Evolutionary conservation across 164 flowering plant genomes (phyloP).

Genomic region (Macadamia integrifolia): DNA sequence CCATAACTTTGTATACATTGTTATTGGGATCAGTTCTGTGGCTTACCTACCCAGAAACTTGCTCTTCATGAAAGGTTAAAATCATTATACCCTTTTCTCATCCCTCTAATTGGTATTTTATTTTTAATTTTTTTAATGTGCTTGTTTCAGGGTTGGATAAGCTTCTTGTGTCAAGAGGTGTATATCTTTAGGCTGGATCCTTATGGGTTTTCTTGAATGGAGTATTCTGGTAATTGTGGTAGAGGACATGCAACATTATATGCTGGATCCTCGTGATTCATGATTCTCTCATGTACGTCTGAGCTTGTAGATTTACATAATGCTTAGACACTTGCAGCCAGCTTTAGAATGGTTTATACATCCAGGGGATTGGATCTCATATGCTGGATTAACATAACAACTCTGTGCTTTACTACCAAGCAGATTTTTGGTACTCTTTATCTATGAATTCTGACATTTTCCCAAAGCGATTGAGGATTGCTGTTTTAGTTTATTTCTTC

Average conservation of each 20-base stretch:
- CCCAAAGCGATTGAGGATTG: no score
- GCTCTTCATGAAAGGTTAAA: neutral
- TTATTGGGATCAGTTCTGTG: neutral
- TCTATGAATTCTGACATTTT: no score
- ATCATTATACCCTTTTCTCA: neutral
- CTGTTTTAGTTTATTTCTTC: no score
- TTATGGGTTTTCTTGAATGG: neutral
- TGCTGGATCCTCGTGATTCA: constrained; percentile 8
- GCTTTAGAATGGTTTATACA: constrained; percentile 9
- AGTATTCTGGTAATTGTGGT: constrained; percentile 9
- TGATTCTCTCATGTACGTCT: neutral
- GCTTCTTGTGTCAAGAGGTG: constrained; percentile 12
- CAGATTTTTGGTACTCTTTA: neutral
- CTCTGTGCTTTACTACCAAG: constrained; percentile 1
- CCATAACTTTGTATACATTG: neutral
- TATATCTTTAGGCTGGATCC: constrained; percentile 6
- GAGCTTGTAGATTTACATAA: constrained; percentile 14
- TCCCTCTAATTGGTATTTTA: neutral
- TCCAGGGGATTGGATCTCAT: constrained; percentile 12
- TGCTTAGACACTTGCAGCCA: constrained; percentile 10
- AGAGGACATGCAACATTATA: constrained; percentile 13
- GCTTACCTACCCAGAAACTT: neutral
- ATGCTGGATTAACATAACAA: constrained; percentile 1
- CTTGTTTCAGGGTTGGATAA: constrained; percentile 16
- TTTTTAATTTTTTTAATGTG: neutral